Evolutionary conservation across 139 green algal species (phyloP), one percentile per base, ranked within the genome.

Genomic region (Volvox africanus): DNA sequence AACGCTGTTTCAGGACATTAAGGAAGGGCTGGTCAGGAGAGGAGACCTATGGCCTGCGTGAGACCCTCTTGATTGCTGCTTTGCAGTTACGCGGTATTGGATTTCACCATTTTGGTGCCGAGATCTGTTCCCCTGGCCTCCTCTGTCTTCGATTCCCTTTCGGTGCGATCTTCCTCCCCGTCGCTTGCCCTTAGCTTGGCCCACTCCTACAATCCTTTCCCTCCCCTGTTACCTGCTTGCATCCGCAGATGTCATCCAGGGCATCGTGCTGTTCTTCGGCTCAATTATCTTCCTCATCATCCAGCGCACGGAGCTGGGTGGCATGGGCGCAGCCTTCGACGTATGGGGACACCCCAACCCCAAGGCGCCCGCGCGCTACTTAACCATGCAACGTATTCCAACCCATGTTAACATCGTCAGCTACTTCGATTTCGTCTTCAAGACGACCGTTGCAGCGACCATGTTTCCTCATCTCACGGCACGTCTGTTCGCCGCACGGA

Each of bases 251-350:
- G 87, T 92, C 62, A 14, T 93, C 2, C 92, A 94, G 86, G 92
- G 92, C 30, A 55, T 93, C 2, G 89, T 94, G 37, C 81, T 94
- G 65, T 82, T 93, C 5, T 62, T 91, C 0, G 93, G 93, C 75
- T 93, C 87, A 28, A 95, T 95, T 81, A 87, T 93, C 73, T 95
- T 95, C 80, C 80, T 95, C 21, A 91, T 95, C 9, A 88, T 95
- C 5, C 88, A 95, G 76, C 35, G 37, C 26, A 95, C 93, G 2
- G 88, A 93, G 86, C 91, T 95, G 32, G 93, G 93, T 17, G 93
- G 93, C 33, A 87, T 95, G 75, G 65, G 78, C 0, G 35, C 61
- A 18, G 93, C 93, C 13, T 61, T 61, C 68, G 36, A 86, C 20
- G 78, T 86, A 21, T 93, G 80, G 80, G 61, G 68, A 18, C 50